Evolutionary conservation across 164 flowering plant species (phyloP), one percentile per base, ranked within the genome.

Genomic region (Akebia trifoliata): DNA sequence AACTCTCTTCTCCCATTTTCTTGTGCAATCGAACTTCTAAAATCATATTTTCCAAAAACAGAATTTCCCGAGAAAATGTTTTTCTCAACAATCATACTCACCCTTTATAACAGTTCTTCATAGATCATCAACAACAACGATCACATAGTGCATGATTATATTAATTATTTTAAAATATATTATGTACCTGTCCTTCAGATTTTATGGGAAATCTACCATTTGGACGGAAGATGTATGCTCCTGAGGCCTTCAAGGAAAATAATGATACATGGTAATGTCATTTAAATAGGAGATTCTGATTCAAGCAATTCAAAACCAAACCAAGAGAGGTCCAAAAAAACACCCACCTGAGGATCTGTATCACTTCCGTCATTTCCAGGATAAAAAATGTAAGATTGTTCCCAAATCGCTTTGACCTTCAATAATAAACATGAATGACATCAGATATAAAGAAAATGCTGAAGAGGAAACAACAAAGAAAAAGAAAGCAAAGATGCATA

Each of bases 191-290:
- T 56, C 57, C 67, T 38, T 71, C 80, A 65, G 84, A 72, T 55
- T 71, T 70, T 53, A 85, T 74, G 43, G 67, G 64, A 73, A 66
- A 74, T 56, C 86, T 78, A 32, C 78, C 83, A 82, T 85, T 90
- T 62, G 97, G 99, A 43, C 99, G 97, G 68, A 94, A 94, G 59
- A 94, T 64, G 69, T 94, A 94, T 59, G 99, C 97, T 52, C 97
- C 97, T 42, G 98, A 82, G 37, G 93, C 95, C 98, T 92, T 66
- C 70, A 70, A 57, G 9, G 18, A 32, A 29, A 3, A 21, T 11
- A 31, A 42, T 31, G 35, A 3, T 22, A 37, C 21, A 21, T 18
- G 6, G 2, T 28, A 37, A 57, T 37, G n/a, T n/a, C n/a, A n/a
- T n/a, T n/a, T n/a, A n/a, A n/a, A n/a, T n/a, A n/a, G n/a, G n/a